Conservation (phyloP, 306 rosid genomes). For the Vigna mungo region DNA sequence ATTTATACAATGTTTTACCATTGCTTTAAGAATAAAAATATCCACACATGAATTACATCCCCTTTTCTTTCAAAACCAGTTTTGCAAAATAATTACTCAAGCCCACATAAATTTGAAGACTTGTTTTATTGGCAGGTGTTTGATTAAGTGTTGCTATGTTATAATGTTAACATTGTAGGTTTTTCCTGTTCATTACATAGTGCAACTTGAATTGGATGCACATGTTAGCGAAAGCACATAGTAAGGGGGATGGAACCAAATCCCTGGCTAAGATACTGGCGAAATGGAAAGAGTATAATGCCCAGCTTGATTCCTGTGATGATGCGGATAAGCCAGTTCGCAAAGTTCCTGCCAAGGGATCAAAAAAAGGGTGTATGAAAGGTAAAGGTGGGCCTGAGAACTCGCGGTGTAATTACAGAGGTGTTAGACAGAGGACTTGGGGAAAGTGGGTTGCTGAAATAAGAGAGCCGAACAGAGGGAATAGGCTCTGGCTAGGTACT, state of each 20-base stretch:
- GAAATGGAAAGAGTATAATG: conserved; percentile 74
- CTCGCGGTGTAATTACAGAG: conserved; percentile 83
- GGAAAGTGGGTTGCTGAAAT: conserved; percentile 96
- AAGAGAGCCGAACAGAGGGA: conserved; percentile 79
- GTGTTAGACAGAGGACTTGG: conserved; percentile 96
- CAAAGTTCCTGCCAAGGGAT: conserved; percentile 86
- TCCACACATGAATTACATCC: not conserved
- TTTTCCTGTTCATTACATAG: conserved; percentile 38
- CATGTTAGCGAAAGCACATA: conserved; percentile 52
- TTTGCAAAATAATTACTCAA: not conserved
- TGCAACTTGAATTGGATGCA: conserved; percentile 61
- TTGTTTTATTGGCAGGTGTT: conserved; percentile 49
- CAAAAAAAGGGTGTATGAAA: conserved; percentile 92
- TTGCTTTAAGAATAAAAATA: not conserved
- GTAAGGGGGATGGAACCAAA: conserved; percentile 67
- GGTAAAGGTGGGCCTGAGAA: conserved; percentile 98
- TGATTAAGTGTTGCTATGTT: conserved; percentile 1
- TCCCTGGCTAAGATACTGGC: conserved; percentile 70
- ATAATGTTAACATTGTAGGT: conserved; percentile 6
- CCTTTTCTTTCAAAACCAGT: not conserved
- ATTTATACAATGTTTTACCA: not conserved
- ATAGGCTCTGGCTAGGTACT: conserved; percentile 87
- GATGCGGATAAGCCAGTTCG: conserved; percentile 58
- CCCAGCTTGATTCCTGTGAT: conserved; percentile 58
- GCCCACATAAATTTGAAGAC: not conserved